Evolutionary conservation across 305 asterid genomes (phyloP).

Genomic region (Withania somnifera): DNA sequence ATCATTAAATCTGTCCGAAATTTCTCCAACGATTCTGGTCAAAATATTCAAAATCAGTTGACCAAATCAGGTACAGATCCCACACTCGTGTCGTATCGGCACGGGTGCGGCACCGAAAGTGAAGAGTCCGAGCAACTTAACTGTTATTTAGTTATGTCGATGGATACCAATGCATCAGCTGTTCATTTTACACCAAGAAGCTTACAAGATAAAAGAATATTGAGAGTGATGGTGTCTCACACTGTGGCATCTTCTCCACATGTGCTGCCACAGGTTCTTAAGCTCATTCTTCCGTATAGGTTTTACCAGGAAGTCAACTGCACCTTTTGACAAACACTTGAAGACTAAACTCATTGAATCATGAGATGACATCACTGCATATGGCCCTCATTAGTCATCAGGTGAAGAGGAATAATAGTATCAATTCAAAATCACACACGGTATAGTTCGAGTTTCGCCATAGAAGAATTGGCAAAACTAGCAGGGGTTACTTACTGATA

Average conservation of each 20-base stretch:
- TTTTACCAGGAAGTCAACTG: slow-evolving; percentile 77
- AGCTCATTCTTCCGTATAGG: slow-evolving; percentile 87
- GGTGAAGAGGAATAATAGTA: slow-evolving; percentile 9
- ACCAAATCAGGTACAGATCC: too few relatives aligned
- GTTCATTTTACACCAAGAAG: not conserved
- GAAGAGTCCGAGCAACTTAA: too few relatives aligned
- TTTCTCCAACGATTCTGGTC: too few relatives aligned
- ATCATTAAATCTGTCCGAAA: too few relatives aligned
- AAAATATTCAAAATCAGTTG: too few relatives aligned
- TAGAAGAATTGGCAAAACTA: not conserved
- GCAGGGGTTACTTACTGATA: slow-evolving; percentile 50
- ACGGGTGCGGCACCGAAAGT: too few relatives aligned
- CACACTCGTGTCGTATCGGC: too few relatives aligned
- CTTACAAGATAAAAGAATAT: not conserved
- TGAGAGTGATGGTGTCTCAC: slow-evolving; percentile 30
- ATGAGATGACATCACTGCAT: slow-evolving; percentile 88
- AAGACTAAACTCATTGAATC: slow-evolving; percentile 79
- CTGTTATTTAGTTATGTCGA: not conserved
- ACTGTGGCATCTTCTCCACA: slow-evolving; percentile 88
- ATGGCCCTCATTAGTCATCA: slow-evolving; percentile 11
- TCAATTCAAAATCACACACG: not conserved
- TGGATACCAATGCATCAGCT: not conserved
- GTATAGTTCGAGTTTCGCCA: not conserved
- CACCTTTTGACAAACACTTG: slow-evolving; percentile 84
- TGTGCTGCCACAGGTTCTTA: slow-evolving; percentile 85